Evolutionary conservation across 2,329 filamentous ascomycete genomes (phyloP), one percentile per base, ranked within the genome.

Genomic region (Talaromyces sp.): DNA sequence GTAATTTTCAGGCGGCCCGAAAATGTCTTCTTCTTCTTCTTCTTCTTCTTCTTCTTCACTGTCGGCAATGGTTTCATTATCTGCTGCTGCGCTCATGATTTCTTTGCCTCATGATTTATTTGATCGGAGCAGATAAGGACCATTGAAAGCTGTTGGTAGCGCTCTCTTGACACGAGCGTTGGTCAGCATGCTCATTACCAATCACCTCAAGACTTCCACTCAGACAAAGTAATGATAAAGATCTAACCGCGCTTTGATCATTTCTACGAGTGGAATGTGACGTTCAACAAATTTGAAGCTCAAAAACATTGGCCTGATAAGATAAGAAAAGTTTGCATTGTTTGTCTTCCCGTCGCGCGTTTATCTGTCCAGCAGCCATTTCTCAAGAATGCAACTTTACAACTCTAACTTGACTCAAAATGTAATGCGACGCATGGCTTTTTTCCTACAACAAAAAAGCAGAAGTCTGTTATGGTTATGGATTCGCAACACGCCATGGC

Each of bases 41-140:
- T 19, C 19, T 19, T 22, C 22, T n/a, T 62, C 27, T 3, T 52
- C 50, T 37, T 57, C 43, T 11, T 52, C 62, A 27, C 47, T 45
- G 41, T 65, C 52, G 56, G 60, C 27, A 27, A 41, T 10, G 22
- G 57, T 43, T 59, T 58, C 35, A 66, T 59, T 41, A n/a, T 62
- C 59, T 43, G 60, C 82, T 76, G 66, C 74, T 82, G 70, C 83
- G 83, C 35, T 62, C 45, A 60, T 61, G 33, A 33, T 57, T 58
- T 48, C 50, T 61, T 45, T 41, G 56, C 19, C 14, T 59, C 37
- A 59, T 59, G n/a, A n/a, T 41, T 13, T 37, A 45, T 45, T 31
- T 37, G 37, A 24, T 52, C 27, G 48, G 27, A 33, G 14, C 33
- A 33, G n/a, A 31, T 33, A 10, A n/a, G 48, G 48, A 52, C 27